A percentile compares a stretch with the other conserved stretches of the same genome.
Conservation (phyloP, 176 grass and related monocot species). For the Triticum dicoccoides region DNA sequence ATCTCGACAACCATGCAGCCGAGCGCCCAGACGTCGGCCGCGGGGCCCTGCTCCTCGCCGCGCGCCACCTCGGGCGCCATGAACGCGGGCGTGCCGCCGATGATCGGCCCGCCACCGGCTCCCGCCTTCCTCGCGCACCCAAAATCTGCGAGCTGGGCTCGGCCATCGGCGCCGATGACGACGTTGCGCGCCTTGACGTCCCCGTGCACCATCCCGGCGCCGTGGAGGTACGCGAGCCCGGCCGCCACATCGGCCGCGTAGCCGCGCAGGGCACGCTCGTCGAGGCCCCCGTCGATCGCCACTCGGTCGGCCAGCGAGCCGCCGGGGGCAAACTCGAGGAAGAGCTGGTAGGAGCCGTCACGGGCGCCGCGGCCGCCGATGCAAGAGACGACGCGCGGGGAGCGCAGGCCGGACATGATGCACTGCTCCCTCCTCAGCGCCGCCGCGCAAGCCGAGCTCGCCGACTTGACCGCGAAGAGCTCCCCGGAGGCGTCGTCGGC, state of each 20-base stretch:
- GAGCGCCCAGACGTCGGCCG: constrained; percentile 62
- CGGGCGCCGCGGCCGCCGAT: not conserved
- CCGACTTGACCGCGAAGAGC: constrained; percentile 66
- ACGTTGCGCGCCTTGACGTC: constrained; percentile 80
- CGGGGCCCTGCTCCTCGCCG: constrained; percentile 39
- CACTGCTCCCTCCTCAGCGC: constrained; percentile 44
- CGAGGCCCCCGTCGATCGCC: not conserved
- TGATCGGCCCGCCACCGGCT: not conserved
- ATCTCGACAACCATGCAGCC: constrained; percentile 70
- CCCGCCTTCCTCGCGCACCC: constrained; percentile 42
- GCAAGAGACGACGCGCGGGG: constrained; percentile 17
- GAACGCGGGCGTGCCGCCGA: constrained; percentile 74
- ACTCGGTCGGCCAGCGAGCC: constrained; percentile 40
- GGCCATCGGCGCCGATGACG: constrained; percentile 50
- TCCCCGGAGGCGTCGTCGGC: constrained; percentile 17
- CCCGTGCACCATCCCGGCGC: constrained; percentile 47
- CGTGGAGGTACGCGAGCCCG: constrained; percentile 62
- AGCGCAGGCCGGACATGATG: constrained; percentile 29
- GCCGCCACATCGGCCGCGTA: constrained; percentile 38
- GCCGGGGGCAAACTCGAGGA: constrained; percentile 43
- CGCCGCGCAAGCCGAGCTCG: not conserved
- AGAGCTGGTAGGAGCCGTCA: constrained; percentile 22
- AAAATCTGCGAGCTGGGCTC: constrained; percentile 70
- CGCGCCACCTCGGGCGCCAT: constrained; percentile 82
- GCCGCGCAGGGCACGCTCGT: constrained; percentile 4